phyloP scores from a whole-genome alignment of 352 stramenopile species.

The Phytophthora lateralis region DNA sequence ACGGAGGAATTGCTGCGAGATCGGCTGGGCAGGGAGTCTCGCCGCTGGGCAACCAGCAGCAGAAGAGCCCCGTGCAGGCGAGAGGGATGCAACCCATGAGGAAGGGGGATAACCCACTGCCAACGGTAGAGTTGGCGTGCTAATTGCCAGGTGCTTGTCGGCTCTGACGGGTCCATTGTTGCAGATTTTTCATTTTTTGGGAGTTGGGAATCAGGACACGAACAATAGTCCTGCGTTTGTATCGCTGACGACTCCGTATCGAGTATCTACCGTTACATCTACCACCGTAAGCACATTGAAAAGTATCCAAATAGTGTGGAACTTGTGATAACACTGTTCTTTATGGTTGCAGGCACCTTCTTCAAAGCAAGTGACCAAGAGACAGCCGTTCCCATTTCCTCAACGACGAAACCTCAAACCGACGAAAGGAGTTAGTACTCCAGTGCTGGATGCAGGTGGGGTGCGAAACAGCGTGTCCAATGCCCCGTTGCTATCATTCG shows the following conservation, averaged over 20 bases:
- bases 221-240: constrained; percentile 21
- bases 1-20: constrained; percentile 7
- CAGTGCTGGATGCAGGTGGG: constrained; percentile 20
- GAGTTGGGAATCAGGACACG: constrained; percentile 16
- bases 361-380: constrained; percentile 29
- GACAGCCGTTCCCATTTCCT: constrained; percentile 26
- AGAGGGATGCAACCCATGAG: constrained; percentile 34
- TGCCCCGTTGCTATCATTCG: constrained; percentile 17
- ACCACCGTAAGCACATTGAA: constrained; percentile 23
- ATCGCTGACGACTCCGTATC: constrained; percentile 28
- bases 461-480: constrained; percentile 11
- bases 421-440: constrained; percentile 25
- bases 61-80: constrained; percentile 35
- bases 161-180: not conserved
- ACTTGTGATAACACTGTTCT: not conserved
- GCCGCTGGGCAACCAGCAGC: constrained; percentile 24
- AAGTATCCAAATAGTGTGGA: not conserved
- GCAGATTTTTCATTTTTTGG: constrained; percentile 33
- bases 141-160: not conserved
- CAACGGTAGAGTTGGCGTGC: constrained; percentile 30
- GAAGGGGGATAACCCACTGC: constrained; percentile 22
- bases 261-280: constrained; percentile 1
- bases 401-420: constrained; percentile 22
- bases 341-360: constrained; percentile 23
- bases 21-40: constrained; percentile 6